Evolutionary conservation across 1,284 basidiomycete species (phyloP), one percentile per base, ranked within the genome.

Genomic region (Leccinum subfulvum): DNA sequence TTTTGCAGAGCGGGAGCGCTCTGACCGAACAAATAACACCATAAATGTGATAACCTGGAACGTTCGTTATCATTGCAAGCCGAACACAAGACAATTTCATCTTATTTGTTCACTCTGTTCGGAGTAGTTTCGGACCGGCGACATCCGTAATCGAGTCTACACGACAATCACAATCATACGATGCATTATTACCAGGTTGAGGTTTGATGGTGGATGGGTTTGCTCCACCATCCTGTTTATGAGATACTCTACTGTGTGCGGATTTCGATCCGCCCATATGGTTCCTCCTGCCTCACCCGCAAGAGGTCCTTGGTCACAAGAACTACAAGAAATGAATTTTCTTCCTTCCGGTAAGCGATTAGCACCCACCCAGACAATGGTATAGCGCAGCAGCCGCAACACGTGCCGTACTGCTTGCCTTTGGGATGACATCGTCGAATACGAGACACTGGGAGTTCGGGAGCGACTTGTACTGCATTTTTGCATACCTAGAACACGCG

Each of bases 381-480:
- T 93, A 91, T 71, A 93, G 87, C 4, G 85, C 91, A 33, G 89
- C 84, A 16, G 90, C 84, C 6, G 90, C 91, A 37, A 93, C 88
- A 69, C 88, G 89, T 16, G 84, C 79, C 3, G 88, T 90, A 67
- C 88, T 90, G 2, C 87, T 84, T 54, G 76, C 71, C 62, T 77
- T 81, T 6, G 89, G 90, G 18, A 86, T 87, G 37, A 92, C 79
- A 44, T 80, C 81, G 63, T 88, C 84, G 69, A 92, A 91, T 10
- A 76, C 78, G 28, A 93, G 76, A 58, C 77, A 74, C 18, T 75
- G 75, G 8, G 77, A 71, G 55, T 74, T 76, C 10, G 86, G 80
- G 56, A 87, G 81, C 0, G 85, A 82, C 65, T 82, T 83, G 56
- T 82, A 76, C 69, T 91, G 90, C 87, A 92, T 91, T 72, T 85